These are phyloP conservation scores for Phytophthora aleatoria DNA, from an alignment of 352 stramenopile genomes.

Conservation along the genomic window DNA sequence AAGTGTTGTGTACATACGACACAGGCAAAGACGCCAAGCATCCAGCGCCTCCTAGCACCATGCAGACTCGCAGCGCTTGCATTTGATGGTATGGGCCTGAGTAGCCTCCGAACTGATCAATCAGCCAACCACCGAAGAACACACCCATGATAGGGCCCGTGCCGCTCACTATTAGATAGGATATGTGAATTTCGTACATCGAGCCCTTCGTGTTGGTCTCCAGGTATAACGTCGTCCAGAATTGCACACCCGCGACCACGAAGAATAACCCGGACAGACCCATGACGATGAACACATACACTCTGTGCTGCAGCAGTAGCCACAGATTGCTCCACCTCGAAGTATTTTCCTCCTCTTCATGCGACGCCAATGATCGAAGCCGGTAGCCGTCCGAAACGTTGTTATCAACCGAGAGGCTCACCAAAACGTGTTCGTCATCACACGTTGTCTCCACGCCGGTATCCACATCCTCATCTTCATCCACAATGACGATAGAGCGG, in stretches of 20 bases:
- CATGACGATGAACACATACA: conserved; percentile 83
- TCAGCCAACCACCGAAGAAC: conserved; percentile 87
- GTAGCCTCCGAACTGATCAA: conserved; percentile 81
- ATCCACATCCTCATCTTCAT: conserved; percentile 48
- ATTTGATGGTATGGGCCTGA: conserved; percentile 69
- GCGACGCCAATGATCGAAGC: conserved; percentile 23
- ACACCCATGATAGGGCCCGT: conserved; percentile 82
- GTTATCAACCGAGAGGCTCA: conserved; percentile 20
- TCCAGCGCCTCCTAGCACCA: conserved; percentile 59
- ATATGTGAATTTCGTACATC: conserved; percentile 73
- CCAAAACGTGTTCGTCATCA: conserved; percentile 37
- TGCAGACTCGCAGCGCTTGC: conserved; percentile 71
- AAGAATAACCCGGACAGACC: conserved; percentile 85
- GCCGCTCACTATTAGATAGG: conserved; percentile 77
- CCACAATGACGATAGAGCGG: conserved; percentile 72
- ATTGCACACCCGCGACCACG: conserved; percentile 80
- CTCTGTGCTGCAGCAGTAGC: conserved; percentile 58
- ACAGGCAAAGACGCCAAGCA: conserved; percentile 66
- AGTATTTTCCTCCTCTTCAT: conserved; percentile 19
- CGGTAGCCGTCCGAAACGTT: conserved; percentile 16
- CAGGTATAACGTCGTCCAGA: conserved; percentile 86
- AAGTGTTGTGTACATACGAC: conserved; percentile 68
- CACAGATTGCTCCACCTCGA: conserved; percentile 57
- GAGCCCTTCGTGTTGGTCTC: conserved; percentile 83
- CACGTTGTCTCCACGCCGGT: conserved; percentile 32